These are phyloP conservation scores for Fusarium pininemorale DNA, from an alignment of 2,329 filamentous ascomycete genomes.

Conservation along the genomic window DNA sequence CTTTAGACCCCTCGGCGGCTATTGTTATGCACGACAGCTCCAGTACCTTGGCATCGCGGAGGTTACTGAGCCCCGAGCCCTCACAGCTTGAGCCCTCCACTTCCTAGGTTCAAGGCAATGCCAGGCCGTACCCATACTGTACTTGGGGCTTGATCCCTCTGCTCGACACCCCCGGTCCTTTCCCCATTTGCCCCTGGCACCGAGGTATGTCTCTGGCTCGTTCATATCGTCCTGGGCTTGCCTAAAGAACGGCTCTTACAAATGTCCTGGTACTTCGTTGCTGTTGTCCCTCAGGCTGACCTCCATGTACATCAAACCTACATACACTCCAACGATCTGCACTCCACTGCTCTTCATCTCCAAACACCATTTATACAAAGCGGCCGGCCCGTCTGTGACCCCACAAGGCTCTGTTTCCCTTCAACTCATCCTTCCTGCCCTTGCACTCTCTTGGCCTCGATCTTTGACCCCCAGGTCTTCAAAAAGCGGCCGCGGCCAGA, in stretches of 20 bases:
- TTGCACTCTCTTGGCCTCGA: slow-evolving; percentile 27
- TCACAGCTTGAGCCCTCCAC: slow-evolving; percentile 19
- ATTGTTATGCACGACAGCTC: slow-evolving; percentile 46
- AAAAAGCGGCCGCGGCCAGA: slow-evolving; percentile 43
- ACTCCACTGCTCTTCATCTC: slow-evolving; percentile 41
- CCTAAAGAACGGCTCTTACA: slow-evolving; percentile 34
- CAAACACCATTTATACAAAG: slow-evolving; percentile 44
- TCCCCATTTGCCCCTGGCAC: slow-evolving; percentile 24
- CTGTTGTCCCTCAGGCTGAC: slow-evolving; percentile 18
- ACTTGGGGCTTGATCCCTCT: slow-evolving; percentile 31
- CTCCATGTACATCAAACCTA: slow-evolving; percentile 24
- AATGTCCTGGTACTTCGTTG: slow-evolving; percentile 33
- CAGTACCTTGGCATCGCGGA: slow-evolving; percentile 28
- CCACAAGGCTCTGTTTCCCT: slow-evolving; percentile 42
- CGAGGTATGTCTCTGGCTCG: slow-evolving; percentile 26
- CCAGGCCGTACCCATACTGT: slow-evolving; percentile 26
- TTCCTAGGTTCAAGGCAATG: slow-evolving; percentile 31
- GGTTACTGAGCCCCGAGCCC: slow-evolving; percentile 3
- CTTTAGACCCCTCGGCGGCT: slow-evolving; percentile 42
- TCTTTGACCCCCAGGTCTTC: slow-evolving; percentile 32
- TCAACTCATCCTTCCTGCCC: slow-evolving; percentile 31
- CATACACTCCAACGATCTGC: slow-evolving; percentile 37
- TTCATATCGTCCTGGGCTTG: slow-evolving; percentile 32
- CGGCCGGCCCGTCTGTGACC: slow-evolving; percentile 36
- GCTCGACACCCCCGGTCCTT: slow-evolving; percentile 24